Evolutionary conservation across 352 stramenopile genomes (phyloP), one percentile per base, ranked within the genome.

Genomic region (Globisporangium nunn): DNA sequence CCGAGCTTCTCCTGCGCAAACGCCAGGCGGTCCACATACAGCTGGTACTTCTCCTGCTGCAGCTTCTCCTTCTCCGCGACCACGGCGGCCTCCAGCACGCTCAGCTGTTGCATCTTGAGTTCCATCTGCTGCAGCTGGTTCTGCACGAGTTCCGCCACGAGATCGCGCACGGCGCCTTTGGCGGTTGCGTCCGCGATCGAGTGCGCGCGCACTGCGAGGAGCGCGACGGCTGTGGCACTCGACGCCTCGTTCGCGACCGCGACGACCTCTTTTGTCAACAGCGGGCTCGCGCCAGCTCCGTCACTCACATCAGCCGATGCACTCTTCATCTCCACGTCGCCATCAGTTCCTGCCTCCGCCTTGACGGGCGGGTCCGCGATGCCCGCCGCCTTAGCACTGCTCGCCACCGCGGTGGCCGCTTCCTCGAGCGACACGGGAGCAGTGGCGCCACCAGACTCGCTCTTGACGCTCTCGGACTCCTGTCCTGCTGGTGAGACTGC

Each of bases 81-180:
- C 11, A 93, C 45, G 0, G 75, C 65, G 46, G 70, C 67, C 45
- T 91, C 75, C 35, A 93, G 49, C 8, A 87, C 67, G n/a, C 48
- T 59, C 3, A 93, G 58, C 48, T 89, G 72, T 54, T 87, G 70
- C 68, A 91, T 81, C 67, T 91, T 89, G 44, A 93, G 65, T 58
- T 93, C 78, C 67, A 93, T 76, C 59, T 91, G 80, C 48, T 74
- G 57, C 58, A 93, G 53, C 37, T 93, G 74, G 51, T 85, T 89
- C 56, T 87, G 63, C 18, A 88, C 18, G 17, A 93, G 47, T 50
- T 91, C 64, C 14, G 71, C 66, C 23, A 91, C 72, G 3, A 91
- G 64, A 15, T 79, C 70, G 5, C 72, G 70, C 37, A 88, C 68
- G 0, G 76, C 68, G 0, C 66, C 72, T n/a, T 58, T 61, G 0